Evolutionary conservation across 352 stramenopile genomes (phyloP).

Genomic region (Phytophthora boehmeriae): DNA sequence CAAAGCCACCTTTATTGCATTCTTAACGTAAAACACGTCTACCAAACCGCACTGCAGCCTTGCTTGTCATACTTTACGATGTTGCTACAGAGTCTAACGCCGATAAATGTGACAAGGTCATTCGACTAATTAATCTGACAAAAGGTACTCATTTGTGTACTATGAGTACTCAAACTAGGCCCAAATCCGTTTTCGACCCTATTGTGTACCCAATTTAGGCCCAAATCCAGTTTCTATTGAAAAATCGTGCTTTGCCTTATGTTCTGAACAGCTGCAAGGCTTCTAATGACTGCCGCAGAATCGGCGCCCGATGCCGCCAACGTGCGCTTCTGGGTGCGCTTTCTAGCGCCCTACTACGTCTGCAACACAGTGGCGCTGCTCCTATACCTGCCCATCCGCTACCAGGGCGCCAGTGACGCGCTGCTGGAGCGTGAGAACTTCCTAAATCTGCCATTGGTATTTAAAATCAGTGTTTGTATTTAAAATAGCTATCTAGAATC

Average conservation of each 20-base stretch:
- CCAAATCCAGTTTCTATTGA: no score
- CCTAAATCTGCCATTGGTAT: constrained; percentile 64
- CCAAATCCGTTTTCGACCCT: no score
- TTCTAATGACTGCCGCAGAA: no score
- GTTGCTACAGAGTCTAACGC: no score
- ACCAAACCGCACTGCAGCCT: constrained; percentile 11
- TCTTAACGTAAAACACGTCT: constrained; percentile 28
- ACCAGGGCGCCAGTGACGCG: constrained; percentile 40
- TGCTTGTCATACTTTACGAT: no score
- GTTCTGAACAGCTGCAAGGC: no score
- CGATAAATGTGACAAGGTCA: no score
- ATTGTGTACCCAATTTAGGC: no score
- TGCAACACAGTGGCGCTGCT: constrained; percentile 63
- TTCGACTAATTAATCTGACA: no score
- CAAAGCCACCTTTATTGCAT: constrained; percentile 21
- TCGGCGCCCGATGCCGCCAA: background rate
- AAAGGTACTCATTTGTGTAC: no score
- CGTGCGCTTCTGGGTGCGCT: constrained; percentile 48
- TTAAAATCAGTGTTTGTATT: background rate
- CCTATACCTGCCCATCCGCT: constrained; percentile 60
- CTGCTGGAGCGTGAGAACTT: constrained; percentile 63
- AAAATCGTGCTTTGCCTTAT: no score
- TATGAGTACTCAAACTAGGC: no score
- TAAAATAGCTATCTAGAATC: constrained; percentile 6
- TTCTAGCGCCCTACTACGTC: constrained; percentile 73